Evolutionary conservation across 441 rosid species (phyloP).

Genomic region (Populus hybrid): DNA sequence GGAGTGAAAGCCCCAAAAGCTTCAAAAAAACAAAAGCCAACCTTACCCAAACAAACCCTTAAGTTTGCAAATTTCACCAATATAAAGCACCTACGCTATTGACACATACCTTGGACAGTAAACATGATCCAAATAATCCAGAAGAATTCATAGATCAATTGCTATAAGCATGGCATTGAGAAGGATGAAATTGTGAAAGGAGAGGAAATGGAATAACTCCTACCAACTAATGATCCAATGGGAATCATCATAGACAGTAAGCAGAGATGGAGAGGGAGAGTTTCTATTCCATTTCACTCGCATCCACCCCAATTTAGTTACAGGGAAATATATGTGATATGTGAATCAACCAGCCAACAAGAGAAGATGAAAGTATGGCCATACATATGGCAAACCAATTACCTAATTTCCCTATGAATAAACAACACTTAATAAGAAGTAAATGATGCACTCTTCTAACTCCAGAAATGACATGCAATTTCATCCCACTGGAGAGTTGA

Average conservation of each 20-base stretch:
- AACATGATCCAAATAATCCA: not conserved
- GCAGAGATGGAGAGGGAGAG: not conserved
- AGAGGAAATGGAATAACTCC: not conserved
- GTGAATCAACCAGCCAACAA: not conserved
- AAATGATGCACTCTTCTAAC: not conserved
- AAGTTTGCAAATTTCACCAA: not conserved
- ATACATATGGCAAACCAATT: not conserved
- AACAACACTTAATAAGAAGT: not conserved
- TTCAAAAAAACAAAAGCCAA: not conserved
- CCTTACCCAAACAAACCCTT: not conserved
- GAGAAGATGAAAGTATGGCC: not conserved
- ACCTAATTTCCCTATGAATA: not conserved
- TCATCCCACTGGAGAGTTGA: not conserved
- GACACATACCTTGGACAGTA: not conserved
- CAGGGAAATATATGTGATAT: not conserved
- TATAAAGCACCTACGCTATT: not conserved
- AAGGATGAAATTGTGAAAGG: not conserved
- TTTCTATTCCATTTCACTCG: not conserved
- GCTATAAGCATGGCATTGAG: not conserved
- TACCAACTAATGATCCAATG: not conserved
- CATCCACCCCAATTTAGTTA: not conserved
- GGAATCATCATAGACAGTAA: not conserved
- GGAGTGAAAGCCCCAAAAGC: not conserved
- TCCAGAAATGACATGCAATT: not conserved
- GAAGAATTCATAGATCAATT: not conserved